Evolutionary conservation across 2,329 filamentous ascomycete species (phyloP), one percentile per base, ranked within the genome.

Genomic region (Beauveria rudraprayagi): DNA sequence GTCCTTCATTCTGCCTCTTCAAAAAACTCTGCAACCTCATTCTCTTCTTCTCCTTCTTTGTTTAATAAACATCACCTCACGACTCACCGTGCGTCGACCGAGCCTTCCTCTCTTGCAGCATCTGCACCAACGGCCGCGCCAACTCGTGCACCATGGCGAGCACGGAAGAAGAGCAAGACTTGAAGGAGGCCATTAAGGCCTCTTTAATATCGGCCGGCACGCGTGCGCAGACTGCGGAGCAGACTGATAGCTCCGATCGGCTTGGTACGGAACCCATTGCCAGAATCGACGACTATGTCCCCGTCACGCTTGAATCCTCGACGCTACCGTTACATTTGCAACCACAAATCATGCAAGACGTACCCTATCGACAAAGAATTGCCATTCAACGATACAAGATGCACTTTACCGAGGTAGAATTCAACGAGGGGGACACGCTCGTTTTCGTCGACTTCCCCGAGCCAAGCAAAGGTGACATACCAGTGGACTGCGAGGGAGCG

Each of bases 401-500:
- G 53, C 63, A 67, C 58, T 52, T 67, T 63, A 30, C 64, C 64
- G 44, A 65, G 61, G 28, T 48, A 10, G 64, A 66, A 37, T 52
- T 66, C 16, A 63, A 24, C 24, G 56, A 65, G 17, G 78, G 78
- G 6, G 78, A 81, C 58, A 79, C 77, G 0, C 65, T 80, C 8
- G 72, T 81, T 30, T 71, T 78, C 50, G 69, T 83, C 30, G 73
- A 76, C 37, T 74, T 76, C 47, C 74, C 70, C 8, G 60, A 61
- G 54, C 65, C 62, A 19, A 67, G 62, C 3, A 64, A 57, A 7
- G 63, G 62, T 10, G 64, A 58, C 4, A 51, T 53, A 19, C 65
- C 66, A 26, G 63, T 64, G 30, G 73, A 72, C 66, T 79, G 77
- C 66, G 70, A 72, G 63, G 74, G 69, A 62, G 65, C 69, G 26